These are phyloP conservation scores for Pseudonitzschia pungens DNA, from an alignment of 108 stramenopile genomes.

Conservation along the genomic window DNA sequence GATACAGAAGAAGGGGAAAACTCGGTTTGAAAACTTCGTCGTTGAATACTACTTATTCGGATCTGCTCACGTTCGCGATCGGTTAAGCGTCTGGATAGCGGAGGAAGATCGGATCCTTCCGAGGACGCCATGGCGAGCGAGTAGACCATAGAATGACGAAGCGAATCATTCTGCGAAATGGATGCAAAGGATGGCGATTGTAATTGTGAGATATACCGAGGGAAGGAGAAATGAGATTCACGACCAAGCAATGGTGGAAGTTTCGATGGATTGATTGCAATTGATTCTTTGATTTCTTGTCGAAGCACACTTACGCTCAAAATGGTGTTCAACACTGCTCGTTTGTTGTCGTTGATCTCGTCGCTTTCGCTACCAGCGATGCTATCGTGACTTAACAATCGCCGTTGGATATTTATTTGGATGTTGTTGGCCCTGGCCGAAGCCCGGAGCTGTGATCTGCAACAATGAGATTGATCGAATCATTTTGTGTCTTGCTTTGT, in stretches of 20 bases:
- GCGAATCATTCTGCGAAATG: constrained; percentile 18
- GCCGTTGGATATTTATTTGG: neutral
- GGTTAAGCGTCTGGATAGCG: constrained; percentile 5
- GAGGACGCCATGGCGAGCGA: constrained; percentile 17
- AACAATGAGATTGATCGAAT: constrained; percentile 1
- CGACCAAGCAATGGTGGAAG: too few relatives aligned
- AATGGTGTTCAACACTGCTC: neutral
- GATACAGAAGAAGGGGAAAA: neutral
- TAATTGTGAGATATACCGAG: too few relatives aligned
- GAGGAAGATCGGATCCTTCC: constrained; percentile 10
- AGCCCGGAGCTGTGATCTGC: neutral
- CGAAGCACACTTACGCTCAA: neutral
- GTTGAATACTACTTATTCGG: constrained; percentile 11
- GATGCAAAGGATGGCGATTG: too few relatives aligned
- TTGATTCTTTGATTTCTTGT: neutral
- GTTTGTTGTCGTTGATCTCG: neutral
- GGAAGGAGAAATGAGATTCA: too few relatives aligned
- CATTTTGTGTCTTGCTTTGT: neutral
- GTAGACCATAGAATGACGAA: constrained; percentile 27
- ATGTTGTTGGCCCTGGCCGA: neutral
- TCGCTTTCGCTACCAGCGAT: neutral
- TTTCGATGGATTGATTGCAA: neutral
- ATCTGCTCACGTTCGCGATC: constrained; percentile 20
- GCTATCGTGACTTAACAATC: neutral
- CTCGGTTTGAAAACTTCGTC: neutral